Percentiles rank a stretch among this genome's conserved stretches.
Evolutionary conservation across 352 stramenopile species (phyloP).

Genomic region (Globisporangium paddicum): DNA sequence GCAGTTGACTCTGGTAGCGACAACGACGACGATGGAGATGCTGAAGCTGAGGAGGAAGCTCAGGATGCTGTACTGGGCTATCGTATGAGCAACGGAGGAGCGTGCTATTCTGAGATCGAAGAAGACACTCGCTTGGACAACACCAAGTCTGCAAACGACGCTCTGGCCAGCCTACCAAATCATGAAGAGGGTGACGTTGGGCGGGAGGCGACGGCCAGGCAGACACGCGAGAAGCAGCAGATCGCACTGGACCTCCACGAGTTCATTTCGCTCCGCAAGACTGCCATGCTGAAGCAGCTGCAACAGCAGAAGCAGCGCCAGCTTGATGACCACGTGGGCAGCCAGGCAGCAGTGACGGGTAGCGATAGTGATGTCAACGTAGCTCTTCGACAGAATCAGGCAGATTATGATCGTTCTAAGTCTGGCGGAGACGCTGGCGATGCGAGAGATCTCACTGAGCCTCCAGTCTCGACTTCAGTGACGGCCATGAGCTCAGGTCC

Average conservation of each 20-base stretch:
- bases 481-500: no score
- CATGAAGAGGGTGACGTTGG: no score
- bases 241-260: slow-evolving; percentile 25
- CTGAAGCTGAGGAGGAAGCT: neutral
- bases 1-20: neutral
- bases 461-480: no score
- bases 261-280: slow-evolving; percentile 35
- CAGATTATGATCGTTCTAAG: neutral
- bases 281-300: slow-evolving; percentile 35
- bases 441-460: neutral
- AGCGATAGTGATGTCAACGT: neutral
- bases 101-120: no score
- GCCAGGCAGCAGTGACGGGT: neutral
- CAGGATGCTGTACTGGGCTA: neutral
- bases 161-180: no score
- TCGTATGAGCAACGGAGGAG: neutral
- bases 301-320: slow-evolving; percentile 20
- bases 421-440: neutral
- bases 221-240: slow-evolving; percentile 5
- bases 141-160: no score
- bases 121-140: no score
- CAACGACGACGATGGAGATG: neutral
- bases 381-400: neutral
- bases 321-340: neutral
- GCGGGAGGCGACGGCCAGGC: neutral